Evolutionary conservation across 164 flowering plant species (phyloP), one percentile per base, ranked within the genome.

Genomic region (Chimonanthus praecox): DNA sequence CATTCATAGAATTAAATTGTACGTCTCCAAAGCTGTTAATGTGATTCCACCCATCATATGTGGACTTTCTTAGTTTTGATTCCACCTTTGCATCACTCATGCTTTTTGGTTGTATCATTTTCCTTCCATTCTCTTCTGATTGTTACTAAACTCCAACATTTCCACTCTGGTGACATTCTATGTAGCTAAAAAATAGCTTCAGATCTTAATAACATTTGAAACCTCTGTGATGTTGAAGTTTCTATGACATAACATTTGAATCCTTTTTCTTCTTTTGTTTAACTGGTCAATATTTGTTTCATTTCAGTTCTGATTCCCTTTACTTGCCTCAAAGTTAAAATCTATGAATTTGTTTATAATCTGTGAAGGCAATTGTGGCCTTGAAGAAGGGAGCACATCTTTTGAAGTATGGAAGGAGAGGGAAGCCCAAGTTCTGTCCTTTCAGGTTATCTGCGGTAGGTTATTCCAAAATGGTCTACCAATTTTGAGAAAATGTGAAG

Each of bases 371-470:
- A 62, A 86, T 86, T 73, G 67, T 85, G 67, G 74, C 86, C 10
- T 79, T 88, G 72, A 88, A 86, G 83, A 88, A 86, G 69, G 91
- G 91, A 58, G 87, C 88, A 58, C 82, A 88, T 68, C 86, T 88
- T 64, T 72, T 85, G 84, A 86, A 86, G 79, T 84, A 79, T 72
- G 78, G 89, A 74, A 70, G 84, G 66, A 83, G 87, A 75, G 89
- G 89, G 62, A 86, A 85, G 79, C 91, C 89, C 20, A 88, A 81
- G 66, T 78, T 88, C 69, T 88, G 89, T 66, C 88, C 87, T 72
- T 86, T 88, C 78, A 80, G 85, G 79, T 77, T 88, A 74, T 88
- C 91, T 20, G 54, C 70, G 84, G 91, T 87, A 80, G 47, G 78
- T 11, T 9, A 60, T 60, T 58, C 44, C 16, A 20, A 61, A 21